These are phyloP conservation scores for Grosmannia clavigera DNA, from an alignment of 2,329 filamentous ascomycete genomes.

Conservation along the genomic window DNA sequence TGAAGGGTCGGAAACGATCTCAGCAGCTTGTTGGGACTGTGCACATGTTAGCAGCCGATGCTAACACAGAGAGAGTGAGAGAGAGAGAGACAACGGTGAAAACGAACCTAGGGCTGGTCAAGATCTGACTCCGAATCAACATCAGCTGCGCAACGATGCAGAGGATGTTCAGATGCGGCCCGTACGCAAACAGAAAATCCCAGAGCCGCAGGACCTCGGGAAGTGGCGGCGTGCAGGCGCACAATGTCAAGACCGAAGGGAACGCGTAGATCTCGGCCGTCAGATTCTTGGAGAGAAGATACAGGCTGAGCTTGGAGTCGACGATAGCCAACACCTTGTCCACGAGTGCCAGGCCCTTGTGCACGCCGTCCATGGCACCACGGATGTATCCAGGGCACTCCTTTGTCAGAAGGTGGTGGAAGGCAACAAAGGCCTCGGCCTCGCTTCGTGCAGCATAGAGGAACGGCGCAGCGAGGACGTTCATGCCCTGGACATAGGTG, in stretches of 20 bases:
- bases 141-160: conserved; percentile 95
- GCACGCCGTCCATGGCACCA: conserved; percentile 93
- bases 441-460: conserved; percentile 90
- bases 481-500: conserved; percentile 97
- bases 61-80: background rate
- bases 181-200: conserved; percentile 97
- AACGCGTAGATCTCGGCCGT: conserved; percentile 95
- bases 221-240: conserved; percentile 87
- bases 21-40: conserved; percentile 83
- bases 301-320: conserved; percentile 73
- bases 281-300: conserved; percentile 76
- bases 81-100: background rate
- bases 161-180: conserved; percentile 84
- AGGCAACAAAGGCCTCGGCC: conserved; percentile 85
- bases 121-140: conserved; percentile 70
- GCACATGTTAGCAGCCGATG: background rate
- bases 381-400: conserved; percentile 92
- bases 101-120: conserved; percentile 68
- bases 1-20: conserved; percentile 76
- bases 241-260: conserved; percentile 84
- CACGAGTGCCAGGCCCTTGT: conserved; percentile 79
- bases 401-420: conserved; percentile 72
- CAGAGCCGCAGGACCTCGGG: conserved; percentile 87
- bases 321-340: conserved; percentile 87
- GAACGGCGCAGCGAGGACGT: conserved; percentile 90